Base-by-base conservation (phyloP, 345 rosid species). In the Camelina neglecta region DNA sequence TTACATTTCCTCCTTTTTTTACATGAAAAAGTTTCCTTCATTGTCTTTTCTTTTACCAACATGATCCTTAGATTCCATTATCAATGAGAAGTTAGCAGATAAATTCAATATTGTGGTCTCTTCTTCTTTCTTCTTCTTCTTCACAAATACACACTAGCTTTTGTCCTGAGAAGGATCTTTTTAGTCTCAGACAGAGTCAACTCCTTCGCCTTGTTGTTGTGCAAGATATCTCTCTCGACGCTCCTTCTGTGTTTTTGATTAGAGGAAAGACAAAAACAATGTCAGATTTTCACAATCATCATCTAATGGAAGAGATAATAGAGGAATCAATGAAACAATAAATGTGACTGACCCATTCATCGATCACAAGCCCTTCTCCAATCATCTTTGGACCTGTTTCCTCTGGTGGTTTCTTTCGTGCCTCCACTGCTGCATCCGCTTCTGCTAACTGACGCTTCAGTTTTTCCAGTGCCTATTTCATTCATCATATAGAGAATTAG, bases 321-420 rank as follows among this genome's bases (percentile, higher is more conserved):
- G 8, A 15, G 15, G 39, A 44, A 12, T 20, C 1, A 31, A 1
- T 56, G 4, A 16, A 13, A 53, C 4, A 50, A 39, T 6, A 65
- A 24, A 55, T 16, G 63, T 63, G 61, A 85, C 93, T 78, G 42
- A 93, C 99, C 99, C 99, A 96, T 86, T 96, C 98, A 79, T 96
- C 99, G 54, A 96, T 91, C 29, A 96, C 99, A n/a, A 96, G 97
- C 57, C 99, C 99, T 86, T 96, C 99, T 26, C 98, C 99, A 1
- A 93, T 85, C 76, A 93, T 82, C 84, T 72, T 87, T 10, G 98
- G 93, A 59, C 96, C 96, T 11, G 89, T 61, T 63, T 91, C 98
- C 76, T 88, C 96, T 42, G 86, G 88, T 58, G 97, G 95, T 56
- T 89, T 93, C 85, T 89, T 93, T 8, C 92, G 83, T 2, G 88